Evolutionary conservation across 768 basidiomycete species (phyloP), one percentile per base, ranked within the genome.

Genomic region (Boletus edulis): DNA sequence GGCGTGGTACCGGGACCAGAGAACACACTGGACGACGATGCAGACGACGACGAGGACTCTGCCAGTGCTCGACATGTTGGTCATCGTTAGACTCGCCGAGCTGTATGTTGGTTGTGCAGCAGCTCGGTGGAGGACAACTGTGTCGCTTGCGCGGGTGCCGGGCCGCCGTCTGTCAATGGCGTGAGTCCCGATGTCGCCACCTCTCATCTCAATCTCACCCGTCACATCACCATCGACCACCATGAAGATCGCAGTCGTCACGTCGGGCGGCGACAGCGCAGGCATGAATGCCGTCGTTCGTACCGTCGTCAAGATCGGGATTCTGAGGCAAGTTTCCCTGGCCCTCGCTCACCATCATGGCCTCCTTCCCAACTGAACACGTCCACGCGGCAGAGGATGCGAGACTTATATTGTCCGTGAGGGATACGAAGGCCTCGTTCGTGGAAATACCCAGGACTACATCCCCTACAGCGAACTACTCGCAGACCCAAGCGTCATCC

Each of bases 371-470:
- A 29, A 29, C 27, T 29, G 27, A 29, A 29, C 9, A 7, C 34
- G 34, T 35, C 14, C 14, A 14, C 34, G 14, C 34, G 32, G 18
- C 45, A 62, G 97, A 75, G 95, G 94, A 35, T 98, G 95, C 72
- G 93, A 98, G 70, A 87, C 91, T 14, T 99, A 86, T 80, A 86
- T 99, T 57, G 91, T 99, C 55, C 90, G 97, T 35, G 97, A 99
- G 75, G 97, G 97, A 41, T 99, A 98, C 76, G 95, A 98, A 69
- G 97, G 97, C 22, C 86, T 98, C 56, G 95, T 99, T 12, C 83
- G 89, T 54, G 97, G 97, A n/a, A 98, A 69, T 49, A 68, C 75
- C 4, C 76, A 79, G 31, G 65, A 64, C 3, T 35, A 35, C 34
- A 14, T 14, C 34, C 6, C 34, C 12, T 11, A 13, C 34, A 35